Conservation (phyloP, 495 filamentous ascomycete genomes). For the Penicillium cosmopolitanum region DNA sequence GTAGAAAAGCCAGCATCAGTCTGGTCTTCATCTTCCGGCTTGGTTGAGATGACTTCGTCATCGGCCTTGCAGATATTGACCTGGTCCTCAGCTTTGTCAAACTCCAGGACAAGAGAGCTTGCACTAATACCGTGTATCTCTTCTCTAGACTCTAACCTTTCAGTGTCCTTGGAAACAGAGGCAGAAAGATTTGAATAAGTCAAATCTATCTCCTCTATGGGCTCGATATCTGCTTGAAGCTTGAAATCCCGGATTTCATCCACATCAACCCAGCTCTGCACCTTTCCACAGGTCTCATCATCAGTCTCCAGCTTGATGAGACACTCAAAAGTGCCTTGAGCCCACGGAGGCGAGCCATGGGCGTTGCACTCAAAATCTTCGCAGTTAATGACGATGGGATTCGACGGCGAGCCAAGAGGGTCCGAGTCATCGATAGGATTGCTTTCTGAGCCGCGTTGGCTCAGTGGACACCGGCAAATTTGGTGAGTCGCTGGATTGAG, state of each 20-base stretch:
- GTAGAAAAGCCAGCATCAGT: too few relatives aligned
- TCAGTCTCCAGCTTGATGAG: background rate
- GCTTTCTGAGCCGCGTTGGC: background rate
- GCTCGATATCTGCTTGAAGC: background rate
- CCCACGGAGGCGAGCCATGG: background rate
- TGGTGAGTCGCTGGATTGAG: background rate
- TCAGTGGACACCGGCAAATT: background rate
- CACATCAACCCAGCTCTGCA: slow-evolving; percentile 7
- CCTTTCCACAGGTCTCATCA: background rate
- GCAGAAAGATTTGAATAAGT: background rate
- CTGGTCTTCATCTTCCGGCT: background rate
- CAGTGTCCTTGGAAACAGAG: background rate
- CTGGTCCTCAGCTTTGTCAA: background rate
- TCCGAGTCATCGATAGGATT: slow-evolving; percentile 2
- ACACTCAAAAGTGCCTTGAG: background rate
- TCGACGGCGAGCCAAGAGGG: background rate
- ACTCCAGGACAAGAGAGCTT: background rate
- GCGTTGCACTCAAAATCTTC: background rate
- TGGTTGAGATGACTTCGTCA: background rate
- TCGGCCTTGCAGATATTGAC: background rate
- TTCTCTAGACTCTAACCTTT: background rate
- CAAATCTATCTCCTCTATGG: background rate
- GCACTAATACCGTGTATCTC: background rate
- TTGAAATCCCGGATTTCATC: slow-evolving; percentile 6
- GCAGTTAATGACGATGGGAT: background rate